A percentile compares a stretch with the other conserved stretches of the same genome.
Conservation (phyloP, 78 protist genomes). For the Anaeramoeba flamelloides region DNA sequence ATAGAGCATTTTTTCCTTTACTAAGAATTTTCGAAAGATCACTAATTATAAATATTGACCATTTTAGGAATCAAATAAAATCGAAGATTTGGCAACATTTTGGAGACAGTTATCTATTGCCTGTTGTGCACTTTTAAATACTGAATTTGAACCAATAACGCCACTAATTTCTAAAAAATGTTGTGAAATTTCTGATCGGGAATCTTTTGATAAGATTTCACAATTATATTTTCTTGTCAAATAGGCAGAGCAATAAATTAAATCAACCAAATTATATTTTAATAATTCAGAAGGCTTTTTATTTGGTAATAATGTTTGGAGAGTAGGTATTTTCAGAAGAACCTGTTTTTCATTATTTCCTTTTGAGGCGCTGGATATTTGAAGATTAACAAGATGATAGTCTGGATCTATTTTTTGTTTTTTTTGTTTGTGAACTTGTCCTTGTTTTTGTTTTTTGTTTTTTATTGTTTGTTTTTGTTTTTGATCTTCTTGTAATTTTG, state of each 20-base stretch:
- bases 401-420: too few species aligned
- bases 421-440: too few species aligned
- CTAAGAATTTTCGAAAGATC: not conserved
- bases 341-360: too few species aligned
- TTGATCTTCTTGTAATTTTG: too few species aligned
- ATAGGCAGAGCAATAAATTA: not conserved
- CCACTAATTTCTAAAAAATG: not conserved
- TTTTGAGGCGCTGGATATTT: too few species aligned
- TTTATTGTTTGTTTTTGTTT: too few species aligned
- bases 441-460: too few species aligned
- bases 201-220: not conserved
- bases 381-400: too few species aligned
- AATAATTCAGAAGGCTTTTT: not conserved
- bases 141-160: not conserved
- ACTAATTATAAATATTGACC: not conserved
- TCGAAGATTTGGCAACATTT: not conserved
- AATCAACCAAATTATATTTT: not conserved
- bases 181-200: not conserved
- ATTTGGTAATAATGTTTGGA: too few species aligned
- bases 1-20: not conserved
- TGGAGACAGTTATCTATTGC: not conserved
- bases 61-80: not conserved
- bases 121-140: not conserved
- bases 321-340: too few species aligned
- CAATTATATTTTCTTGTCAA: not conserved